Evolutionary conservation across 2,329 filamentous ascomycete species (phyloP), one percentile per base, ranked within the genome.

Genomic region (Bimuria novae-zelandiae): DNA sequence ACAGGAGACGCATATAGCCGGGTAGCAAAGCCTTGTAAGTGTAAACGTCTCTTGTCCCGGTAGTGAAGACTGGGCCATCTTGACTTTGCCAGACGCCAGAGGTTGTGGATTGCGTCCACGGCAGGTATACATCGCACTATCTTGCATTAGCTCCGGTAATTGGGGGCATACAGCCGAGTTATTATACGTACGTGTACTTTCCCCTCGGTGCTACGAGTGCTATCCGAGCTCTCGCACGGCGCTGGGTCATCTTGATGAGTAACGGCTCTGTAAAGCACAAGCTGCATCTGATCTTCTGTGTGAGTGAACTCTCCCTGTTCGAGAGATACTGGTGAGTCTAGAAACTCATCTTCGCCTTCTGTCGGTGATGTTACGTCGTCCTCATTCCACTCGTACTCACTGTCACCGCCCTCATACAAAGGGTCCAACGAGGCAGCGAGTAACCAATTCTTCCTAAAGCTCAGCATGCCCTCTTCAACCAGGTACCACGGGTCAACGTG

Each of bases 1-100:
- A 35, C 12, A 54, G 37, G 5, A 56, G 41, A 8, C 54, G 35
- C n/a, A 54, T 56, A 16, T 54, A 45, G n/a, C 22, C 33, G 12
- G 29, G 11, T 3, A 32, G 33, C 25, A 29, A 29, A 12, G 30
- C 11, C 17, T 27, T 45, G 30, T 37, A 51, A 30, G 22, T 22
- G 30, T 37, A 51, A 2, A 37, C 17, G 19, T 43, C 25, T 22
- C 27, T 23, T 21, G 2, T 33, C 19, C 23, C 39, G 23, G 25
- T 17, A 25, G 39, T 36, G 37, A 21, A 27, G 21, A 50, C 12
- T 2, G 8, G 12, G 3, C 6, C 8, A 21, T 4, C 14, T n/a
- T 21, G 23, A 16, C 12, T 30, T 32, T 32, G 40, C 8, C 30
- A 16, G 23, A 43, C 23, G 7, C 25, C 40, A n/a, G 40, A 30